These are phyloP conservation scores for Echites panduratus DNA, from an alignment of 257 asterid genomes.

Conservation along the genomic window DNA sequence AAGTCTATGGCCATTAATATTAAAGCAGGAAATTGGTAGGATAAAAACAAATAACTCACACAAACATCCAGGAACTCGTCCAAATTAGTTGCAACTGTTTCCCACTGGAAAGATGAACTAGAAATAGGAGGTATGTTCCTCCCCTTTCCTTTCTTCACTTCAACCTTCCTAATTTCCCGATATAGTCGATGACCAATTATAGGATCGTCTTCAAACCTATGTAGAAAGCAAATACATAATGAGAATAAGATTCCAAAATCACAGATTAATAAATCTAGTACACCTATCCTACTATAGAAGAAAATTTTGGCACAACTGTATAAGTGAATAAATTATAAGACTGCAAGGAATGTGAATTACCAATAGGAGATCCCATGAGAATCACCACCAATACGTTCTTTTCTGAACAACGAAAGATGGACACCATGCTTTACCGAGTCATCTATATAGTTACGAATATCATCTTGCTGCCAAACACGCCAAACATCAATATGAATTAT, in stretches of 20 bases:
- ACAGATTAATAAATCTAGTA: background rate
- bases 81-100: conserved; percentile 84
- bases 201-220: conserved; percentile 94
- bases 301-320: background rate
- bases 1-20: background rate
- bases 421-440: conserved; percentile 68
- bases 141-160: conserved; percentile 90
- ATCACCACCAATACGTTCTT: conserved; percentile 91
- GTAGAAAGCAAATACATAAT: background rate
- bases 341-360: conserved; percentile 31
- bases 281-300: background rate
- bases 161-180: conserved; percentile 81
- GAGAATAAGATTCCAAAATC: background rate
- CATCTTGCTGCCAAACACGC: conserved; percentile 88
- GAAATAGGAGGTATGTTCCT: conserved; percentile 64
- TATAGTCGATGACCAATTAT: conserved; percentile 80
- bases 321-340: background rate
- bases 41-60: conserved; percentile 46
- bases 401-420: conserved; percentile 67
- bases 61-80: conserved; percentile 85
- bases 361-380: conserved; percentile 92
- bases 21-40: background rate
- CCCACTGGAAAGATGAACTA: conserved; percentile 86
- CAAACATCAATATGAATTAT: conserved; percentile 16
- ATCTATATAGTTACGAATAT: conserved; percentile 75